Base-by-base conservation (phyloP, 1,284 basidiomycete species). In the Inonotus obliquus region DNA sequence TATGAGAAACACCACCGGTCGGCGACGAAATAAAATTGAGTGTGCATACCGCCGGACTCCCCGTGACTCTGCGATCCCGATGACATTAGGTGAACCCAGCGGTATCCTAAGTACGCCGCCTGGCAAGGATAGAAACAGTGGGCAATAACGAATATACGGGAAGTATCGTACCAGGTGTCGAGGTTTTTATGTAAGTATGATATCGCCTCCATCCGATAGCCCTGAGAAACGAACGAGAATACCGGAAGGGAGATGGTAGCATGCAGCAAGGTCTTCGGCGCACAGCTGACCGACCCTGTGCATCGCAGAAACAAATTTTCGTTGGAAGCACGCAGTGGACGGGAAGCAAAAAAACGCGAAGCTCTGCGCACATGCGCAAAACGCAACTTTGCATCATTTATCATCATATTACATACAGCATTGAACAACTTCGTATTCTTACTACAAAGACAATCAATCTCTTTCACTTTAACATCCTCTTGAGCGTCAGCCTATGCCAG, bases 101-200 rank as follows among this genome's bases (percentile, higher is more conserved):
- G 63, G 63, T 37, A 64, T 64, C 38, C 63, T 61, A n/a, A 64
- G 25, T 14, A 35, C 44, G 19, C 63, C 63, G 13, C 62, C 62
- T 63, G 39, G 32, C 27, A 10, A 21, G 25, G 4, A 45, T 17
- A 21, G 17, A 53, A 35, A 38, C 27, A 60, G 41, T 13, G 13
- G 9, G 32, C 27, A 5, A 44, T 29, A 6, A 35, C 13, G 10
- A 27, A 19, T 13, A 19, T 19, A n/a, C 23, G 19, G 52, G 29
- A 56, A 4, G 17, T n/a, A 29, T 13, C 61, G 19, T 41, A 64
- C 59, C 60, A 35, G 63, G 59, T n/a, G 63, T 51, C 14, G 63
- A 44, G 13, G 63, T 35, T 35, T 64, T 64, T 48, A 64, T 32
- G 37, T 64, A 64, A 14, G 63, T 64, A 38, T 64, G 63, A 51